These are phyloP conservation scores for Glebionis coronaria DNA, from an alignment of 129 eudicot genomes.

Conservation along the genomic window DNA sequence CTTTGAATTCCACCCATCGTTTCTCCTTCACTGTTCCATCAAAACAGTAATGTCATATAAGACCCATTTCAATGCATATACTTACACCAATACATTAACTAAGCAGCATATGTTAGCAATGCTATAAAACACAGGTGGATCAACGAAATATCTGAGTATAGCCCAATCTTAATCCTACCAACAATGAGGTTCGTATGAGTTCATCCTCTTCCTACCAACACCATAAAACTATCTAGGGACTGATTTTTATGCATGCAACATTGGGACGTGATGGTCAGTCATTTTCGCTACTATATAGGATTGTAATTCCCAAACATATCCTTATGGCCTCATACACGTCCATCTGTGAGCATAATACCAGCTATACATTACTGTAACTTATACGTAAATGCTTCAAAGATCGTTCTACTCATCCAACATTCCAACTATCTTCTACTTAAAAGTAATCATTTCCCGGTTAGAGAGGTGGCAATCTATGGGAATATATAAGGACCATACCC, in stretches of 20 bases:
- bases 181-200: background rate
- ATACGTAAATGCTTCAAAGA: no score
- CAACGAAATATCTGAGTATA: background rate
- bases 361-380: no score
- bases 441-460: no score
- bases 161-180: background rate
- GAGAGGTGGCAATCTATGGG: no score
- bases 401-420: no score
- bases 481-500: no score
- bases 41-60: conserved; percentile 10
- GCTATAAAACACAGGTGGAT: background rate
- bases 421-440: no score
- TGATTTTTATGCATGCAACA: background rate
- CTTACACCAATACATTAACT: conserved; percentile 13
- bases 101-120: background rate
- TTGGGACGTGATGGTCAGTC: background rate
- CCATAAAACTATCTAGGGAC: background rate
- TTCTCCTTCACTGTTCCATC: conserved; percentile 84
- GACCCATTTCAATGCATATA: background rate
- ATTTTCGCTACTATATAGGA: background rate
- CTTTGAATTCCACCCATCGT: conserved; percentile 86
- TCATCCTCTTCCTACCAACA: background rate
- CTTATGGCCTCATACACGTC: no score
- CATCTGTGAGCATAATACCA: no score
- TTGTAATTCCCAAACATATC: background rate